Evolutionary conservation across 495 filamentous ascomycete species (phyloP).

Genomic region (Xylaria flabelliformis): DNA sequence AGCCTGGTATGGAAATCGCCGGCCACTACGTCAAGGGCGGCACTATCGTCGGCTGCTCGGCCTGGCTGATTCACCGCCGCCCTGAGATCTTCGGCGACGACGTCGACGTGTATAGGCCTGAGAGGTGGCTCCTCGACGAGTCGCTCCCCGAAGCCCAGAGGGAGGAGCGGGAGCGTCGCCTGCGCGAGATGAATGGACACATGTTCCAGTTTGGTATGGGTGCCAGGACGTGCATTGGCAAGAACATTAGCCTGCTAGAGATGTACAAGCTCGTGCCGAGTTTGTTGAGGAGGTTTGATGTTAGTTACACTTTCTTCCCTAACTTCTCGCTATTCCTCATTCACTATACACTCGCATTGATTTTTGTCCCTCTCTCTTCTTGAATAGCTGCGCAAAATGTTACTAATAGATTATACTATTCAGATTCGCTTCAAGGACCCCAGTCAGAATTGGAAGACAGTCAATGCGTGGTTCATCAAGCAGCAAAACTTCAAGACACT

Average conservation of each 20-base stretch:
- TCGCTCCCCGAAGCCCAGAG: conserved; percentile 34
- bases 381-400: not conserved
- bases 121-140: conserved; percentile 61
- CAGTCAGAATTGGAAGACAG: conserved; percentile 66
- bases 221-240: conserved; percentile 68
- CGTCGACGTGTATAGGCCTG: conserved; percentile 63
- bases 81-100: conserved; percentile 65
- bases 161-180: conserved; percentile 49
- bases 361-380: not conserved
- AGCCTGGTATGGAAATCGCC: conserved; percentile 58
- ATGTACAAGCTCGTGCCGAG: conserved; percentile 81
- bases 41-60: conserved; percentile 67
- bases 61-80: conserved; percentile 68
- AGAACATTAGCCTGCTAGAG: conserved; percentile 77
- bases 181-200: conserved; percentile 63
- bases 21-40: conserved; percentile 64
- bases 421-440: conserved; percentile 65
- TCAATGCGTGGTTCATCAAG: conserved; percentile 78
- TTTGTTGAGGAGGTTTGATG: conserved; percentile 72
- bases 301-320: conserved; percentile 37
- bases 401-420: conserved; percentile 22
- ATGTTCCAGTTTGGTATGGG: conserved; percentile 71
- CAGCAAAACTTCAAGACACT: conserved; percentile 67
- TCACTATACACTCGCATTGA: not conserved
- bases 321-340: not conserved